Conservation (phyloP, 495 filamentous ascomycete species). For the Xylaria sp. region DNA sequence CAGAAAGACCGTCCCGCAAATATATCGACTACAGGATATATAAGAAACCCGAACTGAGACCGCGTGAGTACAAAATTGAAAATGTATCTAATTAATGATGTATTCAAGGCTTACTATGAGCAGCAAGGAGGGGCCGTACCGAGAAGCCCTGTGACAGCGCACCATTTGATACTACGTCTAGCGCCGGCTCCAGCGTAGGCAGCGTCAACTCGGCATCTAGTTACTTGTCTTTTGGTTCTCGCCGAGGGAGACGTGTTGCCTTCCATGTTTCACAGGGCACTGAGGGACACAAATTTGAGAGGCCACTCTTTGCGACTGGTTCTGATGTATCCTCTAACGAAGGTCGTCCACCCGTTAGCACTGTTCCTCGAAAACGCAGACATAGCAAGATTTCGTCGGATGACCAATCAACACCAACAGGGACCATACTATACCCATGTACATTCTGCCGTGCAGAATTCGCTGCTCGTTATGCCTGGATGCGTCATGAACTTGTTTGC, state of each 20-base stretch:
- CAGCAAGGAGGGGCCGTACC: background rate
- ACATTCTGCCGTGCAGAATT: background rate
- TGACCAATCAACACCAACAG: background rate
- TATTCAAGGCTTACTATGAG: background rate
- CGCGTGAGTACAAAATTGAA: background rate
- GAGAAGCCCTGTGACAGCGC: background rate
- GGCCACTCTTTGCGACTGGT: background rate
- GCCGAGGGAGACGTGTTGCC: conserved; percentile 7
- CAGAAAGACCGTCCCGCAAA: background rate
- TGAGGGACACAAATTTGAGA: background rate
- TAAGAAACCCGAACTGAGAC: too few species aligned
- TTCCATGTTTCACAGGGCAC: background rate
- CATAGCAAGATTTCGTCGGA: background rate
- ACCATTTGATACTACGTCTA: background rate
- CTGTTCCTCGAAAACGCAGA: background rate
- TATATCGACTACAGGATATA: background rate
- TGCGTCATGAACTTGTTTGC: background rate
- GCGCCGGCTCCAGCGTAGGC: background rate
- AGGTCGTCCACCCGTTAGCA: background rate
- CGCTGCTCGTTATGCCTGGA: background rate
- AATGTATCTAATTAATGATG: background rate
- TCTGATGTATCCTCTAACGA: background rate
- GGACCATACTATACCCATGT: background rate
- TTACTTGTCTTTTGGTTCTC: conserved; percentile 15
- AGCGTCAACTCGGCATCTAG: background rate